Evolutionary conservation across 73 alveolate species (phyloP).

Genomic region (Tetrahymena thermophila): DNA sequence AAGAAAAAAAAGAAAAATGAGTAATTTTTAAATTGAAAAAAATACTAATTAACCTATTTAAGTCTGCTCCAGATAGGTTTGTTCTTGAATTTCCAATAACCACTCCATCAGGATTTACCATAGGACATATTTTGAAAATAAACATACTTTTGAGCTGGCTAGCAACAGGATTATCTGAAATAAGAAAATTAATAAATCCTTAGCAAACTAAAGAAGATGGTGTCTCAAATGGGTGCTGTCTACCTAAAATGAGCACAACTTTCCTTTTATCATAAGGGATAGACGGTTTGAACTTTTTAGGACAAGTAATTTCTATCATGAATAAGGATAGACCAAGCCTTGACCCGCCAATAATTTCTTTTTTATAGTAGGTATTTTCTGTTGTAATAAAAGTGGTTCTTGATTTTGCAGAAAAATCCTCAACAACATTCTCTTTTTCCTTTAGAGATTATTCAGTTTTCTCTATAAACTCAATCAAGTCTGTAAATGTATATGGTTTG

Average conservation of each 20-base stretch:
- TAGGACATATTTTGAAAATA: slow-evolving; percentile 68
- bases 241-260: slow-evolving; percentile 59
- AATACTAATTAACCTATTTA: slow-evolving; percentile 33
- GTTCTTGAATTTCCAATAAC: slow-evolving; percentile 92
- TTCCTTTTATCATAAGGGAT: not conserved
- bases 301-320: not conserved
- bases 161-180: not conserved
- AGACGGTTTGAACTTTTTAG: not conserved
- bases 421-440: not conserved
- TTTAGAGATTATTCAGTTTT: not conserved
- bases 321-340: not conserved
- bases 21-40: not conserved
- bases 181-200: not conserved
- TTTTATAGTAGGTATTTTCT: not conserved
- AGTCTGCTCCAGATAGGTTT: slow-evolving; percentile 86
- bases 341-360: not conserved
- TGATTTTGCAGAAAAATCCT: not conserved
- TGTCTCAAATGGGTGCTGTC: slow-evolving; percentile 79
- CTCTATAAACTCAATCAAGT: not conserved
- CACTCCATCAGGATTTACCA: slow-evolving; percentile 97
- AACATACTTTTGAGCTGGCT: not conserved
- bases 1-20: not conserved
- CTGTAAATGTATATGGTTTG: not conserved
- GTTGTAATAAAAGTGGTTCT: not conserved
- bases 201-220: slow-evolving; percentile 30